Evolutionary conservation across 2,329 filamentous ascomycete genomes (phyloP), one percentile per base, ranked within the genome.

Genomic region (Aureobasidium lini): DNA sequence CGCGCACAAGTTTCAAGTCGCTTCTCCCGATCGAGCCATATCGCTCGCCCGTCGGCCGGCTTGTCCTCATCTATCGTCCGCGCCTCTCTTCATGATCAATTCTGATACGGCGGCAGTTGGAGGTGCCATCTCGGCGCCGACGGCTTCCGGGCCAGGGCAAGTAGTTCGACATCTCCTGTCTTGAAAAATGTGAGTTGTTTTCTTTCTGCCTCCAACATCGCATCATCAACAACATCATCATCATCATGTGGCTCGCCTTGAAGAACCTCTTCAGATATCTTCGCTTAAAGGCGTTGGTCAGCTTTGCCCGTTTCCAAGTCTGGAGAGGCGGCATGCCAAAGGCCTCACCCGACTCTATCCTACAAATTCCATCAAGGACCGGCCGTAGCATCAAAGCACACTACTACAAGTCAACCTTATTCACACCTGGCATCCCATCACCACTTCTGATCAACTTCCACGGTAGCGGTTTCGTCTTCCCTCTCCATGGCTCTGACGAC

Each of bases 401-500:
- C 58, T 36, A 69, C 49, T 69, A 69, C 61, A 43, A 49, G 6
- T 58, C 54, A 6, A 42, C 44, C n/a, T 53, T 62, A 8, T 36
- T 37, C 3, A 32, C 42, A 16, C n/a, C 60, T 6, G 28, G 49
- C 29, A 49, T 28, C 1, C 60, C 61, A 39, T 58, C 48, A 16
- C 71, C 71, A 1, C 65, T 72, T 23, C 60, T 73, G 9, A 48
- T 73, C 43, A 73, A 72, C 61, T 69, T 69, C 63, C 69, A 70
- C 62, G 71, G 71, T 59, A 66, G 63, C 56, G 71, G 71, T 40
- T 73, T 71, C 62, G 61, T 71, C 16, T 47, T 73, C 34, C 64
- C 69, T 1, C 61, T 71, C n/a, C 69, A 75, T 43, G 75, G 75
- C 46, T 68, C 63, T 62, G 76, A 79, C 60, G 68, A 72, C 36